phyloP scores from a whole-genome alignment of 345 rosid species.

The Syzygium aromaticum region DNA sequence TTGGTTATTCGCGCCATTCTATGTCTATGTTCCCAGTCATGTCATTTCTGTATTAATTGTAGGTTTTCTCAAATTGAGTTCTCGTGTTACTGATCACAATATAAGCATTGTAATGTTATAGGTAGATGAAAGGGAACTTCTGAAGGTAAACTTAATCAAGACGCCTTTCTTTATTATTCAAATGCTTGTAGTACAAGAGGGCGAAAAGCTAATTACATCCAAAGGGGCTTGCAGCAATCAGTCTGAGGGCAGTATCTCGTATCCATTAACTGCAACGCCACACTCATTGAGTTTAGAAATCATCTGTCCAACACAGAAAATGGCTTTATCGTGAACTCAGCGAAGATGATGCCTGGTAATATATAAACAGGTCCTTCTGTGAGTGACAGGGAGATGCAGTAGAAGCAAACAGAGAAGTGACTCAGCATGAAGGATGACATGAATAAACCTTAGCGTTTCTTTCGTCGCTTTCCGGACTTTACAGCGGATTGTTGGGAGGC shows the following conservation, averaged over 20 bases:
- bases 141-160: background rate
- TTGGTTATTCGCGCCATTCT: background rate
- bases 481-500: slow-evolving; percentile 80
- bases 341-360: slow-evolving; percentile 83
- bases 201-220: background rate
- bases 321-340: slow-evolving; percentile 10
- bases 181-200: background rate
- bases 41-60: background rate
- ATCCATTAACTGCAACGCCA: background rate
- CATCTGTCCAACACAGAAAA: background rate
- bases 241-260: background rate
- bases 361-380: background rate
- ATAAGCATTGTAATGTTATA: background rate
- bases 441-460: slow-evolving; percentile 61
- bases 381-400: background rate
- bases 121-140: background rate
- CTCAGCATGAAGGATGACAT: background rate
- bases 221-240: background rate
- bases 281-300: background rate
- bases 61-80: background rate
- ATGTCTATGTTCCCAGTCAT: background rate
- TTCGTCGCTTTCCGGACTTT: slow-evolving; percentile 86
- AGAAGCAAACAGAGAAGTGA: background rate
- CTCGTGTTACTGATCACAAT: background rate
- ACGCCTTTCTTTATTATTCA: background rate